phyloP scores from a whole-genome alignment of 2,329 filamentous ascomycete species.

The Aspergillus fumigatus region DNA sequence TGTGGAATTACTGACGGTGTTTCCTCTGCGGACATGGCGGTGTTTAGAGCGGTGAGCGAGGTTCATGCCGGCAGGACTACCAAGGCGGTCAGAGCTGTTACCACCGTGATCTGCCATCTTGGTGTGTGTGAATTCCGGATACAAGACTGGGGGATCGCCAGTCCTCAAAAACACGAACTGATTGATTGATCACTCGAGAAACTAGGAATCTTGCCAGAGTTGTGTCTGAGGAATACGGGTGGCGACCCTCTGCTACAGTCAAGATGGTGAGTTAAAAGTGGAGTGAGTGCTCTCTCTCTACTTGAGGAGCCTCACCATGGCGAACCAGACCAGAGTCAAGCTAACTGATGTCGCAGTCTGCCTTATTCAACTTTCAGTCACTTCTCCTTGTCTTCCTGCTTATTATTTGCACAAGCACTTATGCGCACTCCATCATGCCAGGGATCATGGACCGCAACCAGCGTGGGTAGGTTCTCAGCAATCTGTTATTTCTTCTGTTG shows the following conservation, averaged over 20 bases:
- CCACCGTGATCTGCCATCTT: constrained; percentile 8
- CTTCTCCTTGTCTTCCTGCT: constrained; percentile 91
- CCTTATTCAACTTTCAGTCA: constrained; percentile 98
- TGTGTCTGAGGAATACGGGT: constrained; percentile 2
- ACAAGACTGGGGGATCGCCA: not conserved
- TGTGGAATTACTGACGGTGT: not conserved
- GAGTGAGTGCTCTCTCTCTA: constrained; percentile 6
- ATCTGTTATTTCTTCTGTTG: constrained; percentile 1
- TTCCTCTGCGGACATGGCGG: constrained; percentile 2
- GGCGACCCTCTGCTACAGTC: constrained; percentile 3
- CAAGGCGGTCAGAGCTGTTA: constrained; percentile 18
- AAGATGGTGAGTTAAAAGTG: constrained; percentile 24
- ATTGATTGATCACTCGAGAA: not conserved
- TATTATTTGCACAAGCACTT: constrained; percentile 91
- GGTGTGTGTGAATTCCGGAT: not conserved
- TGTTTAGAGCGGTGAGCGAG: constrained; percentile 14
- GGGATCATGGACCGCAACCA: constrained; percentile 89
- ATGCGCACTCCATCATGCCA: constrained; percentile 85
- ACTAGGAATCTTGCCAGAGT: not conserved
- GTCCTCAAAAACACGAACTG: not conserved
- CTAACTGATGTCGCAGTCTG: constrained; percentile 57
- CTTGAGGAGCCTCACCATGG: not conserved
- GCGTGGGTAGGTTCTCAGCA: constrained; percentile 61
- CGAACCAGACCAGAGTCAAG: not conserved
- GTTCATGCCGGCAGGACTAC: constrained; percentile 17